These are phyloP conservation scores for Thuja plicata DNA, from an alignment of 83 land plant genomes.

Conservation along the genomic window DNA sequence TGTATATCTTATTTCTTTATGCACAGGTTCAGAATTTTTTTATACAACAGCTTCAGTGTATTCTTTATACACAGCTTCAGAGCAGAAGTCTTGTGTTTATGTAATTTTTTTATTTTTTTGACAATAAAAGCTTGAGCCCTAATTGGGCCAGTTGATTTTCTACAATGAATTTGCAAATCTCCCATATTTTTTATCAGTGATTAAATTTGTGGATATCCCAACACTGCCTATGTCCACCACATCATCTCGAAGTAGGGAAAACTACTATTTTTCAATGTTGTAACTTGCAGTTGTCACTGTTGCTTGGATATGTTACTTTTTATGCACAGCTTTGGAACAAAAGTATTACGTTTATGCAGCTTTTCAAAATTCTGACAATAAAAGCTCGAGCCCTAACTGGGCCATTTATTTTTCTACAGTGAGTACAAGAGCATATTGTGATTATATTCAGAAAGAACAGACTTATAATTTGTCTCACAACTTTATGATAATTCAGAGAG, in stretches of 20 bases:
- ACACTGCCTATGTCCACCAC: background rate
- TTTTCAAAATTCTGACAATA: background rate
- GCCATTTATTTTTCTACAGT: background rate
- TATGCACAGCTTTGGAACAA: background rate
- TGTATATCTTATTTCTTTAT: background rate
- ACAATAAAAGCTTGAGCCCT: background rate
- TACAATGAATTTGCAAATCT: background rate
- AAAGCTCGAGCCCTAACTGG: background rate
- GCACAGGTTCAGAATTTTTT: background rate
- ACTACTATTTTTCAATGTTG: background rate
- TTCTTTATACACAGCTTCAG: background rate
- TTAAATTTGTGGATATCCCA: background rate
- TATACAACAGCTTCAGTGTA: no score
- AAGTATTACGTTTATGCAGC: background rate
- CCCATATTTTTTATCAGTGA: background rate
- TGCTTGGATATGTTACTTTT: background rate
- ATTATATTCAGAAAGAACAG: background rate
- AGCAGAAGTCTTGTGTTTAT: background rate
- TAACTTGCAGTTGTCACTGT: background rate
- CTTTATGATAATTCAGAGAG: background rate
- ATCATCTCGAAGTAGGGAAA: background rate
- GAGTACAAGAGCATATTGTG: background rate
- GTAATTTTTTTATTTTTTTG: background rate
- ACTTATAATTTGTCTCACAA: background rate
- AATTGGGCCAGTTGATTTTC: background rate